Percentiles rank a stretch among this genome's conserved stretches.
phyloP scores from a whole-genome alignment of 1,284 basidiomycete genomes.

The Stereum hirsutum region DNA sequence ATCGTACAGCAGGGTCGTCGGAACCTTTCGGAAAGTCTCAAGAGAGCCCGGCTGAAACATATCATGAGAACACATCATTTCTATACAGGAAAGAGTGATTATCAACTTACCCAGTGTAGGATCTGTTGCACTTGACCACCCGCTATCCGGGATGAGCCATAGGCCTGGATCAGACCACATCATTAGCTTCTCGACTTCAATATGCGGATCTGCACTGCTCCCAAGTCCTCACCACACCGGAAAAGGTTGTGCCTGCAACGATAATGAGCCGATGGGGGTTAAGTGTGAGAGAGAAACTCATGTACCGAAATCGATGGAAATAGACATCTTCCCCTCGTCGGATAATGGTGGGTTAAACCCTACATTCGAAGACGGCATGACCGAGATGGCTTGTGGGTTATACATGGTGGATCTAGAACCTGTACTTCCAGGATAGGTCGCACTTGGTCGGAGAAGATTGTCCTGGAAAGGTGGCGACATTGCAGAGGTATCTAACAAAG shows the following conservation, averaged over 20 bases:
- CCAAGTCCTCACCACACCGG: slow-evolving; percentile 64
- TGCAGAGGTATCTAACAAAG: too few relatives aligned
- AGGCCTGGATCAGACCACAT: slow-evolving; percentile 39
- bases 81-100: too few relatives aligned
- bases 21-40: slow-evolving; percentile 75
- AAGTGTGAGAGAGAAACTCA: slow-evolving; percentile 7
- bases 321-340: slow-evolving; percentile 46
- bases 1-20: slow-evolving; percentile 72
- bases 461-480: slow-evolving; percentile 2
- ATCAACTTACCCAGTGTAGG: too few relatives aligned
- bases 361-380: not conserved
- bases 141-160: slow-evolving; percentile 75
- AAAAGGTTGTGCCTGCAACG: slow-evolving; percentile 67
- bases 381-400: not conserved
- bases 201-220: slow-evolving; percentile 1
- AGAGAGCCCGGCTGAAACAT: slow-evolving; percentile 72
- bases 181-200: not conserved
- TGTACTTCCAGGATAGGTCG: not conserved
- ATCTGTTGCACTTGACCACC: slow-evolving; percentile 71
- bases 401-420: not conserved
- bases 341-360: slow-evolving; percentile 6
- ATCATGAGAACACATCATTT: too few relatives aligned
- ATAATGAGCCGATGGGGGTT: slow-evolving; percentile 7
- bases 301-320: slow-evolving; percentile 74
- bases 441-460: not conserved